Conservation (phyloP, 225 moss, liverwort and hornwort species). For the Sphagnum contortum region DNA sequence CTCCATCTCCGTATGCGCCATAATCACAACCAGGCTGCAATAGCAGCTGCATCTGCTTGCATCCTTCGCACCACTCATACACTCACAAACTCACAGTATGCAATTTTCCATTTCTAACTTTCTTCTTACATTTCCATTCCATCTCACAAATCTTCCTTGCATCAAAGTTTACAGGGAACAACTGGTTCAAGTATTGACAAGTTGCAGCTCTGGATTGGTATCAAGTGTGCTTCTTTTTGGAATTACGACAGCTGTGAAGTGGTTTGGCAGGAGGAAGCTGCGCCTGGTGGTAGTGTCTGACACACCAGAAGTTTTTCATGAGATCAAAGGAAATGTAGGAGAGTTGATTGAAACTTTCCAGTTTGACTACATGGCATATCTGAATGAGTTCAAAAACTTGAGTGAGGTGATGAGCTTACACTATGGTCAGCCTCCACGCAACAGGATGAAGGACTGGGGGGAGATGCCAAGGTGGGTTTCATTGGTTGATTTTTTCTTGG, state of each 20-base stretch:
- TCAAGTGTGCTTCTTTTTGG: too few species aligned
- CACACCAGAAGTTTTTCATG: conserved; percentile 47
- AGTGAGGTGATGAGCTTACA: conserved; percentile 44
- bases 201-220: too few species aligned
- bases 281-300: conserved; percentile 63
- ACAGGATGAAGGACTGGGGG: conserved; percentile 66
- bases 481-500: conserved; percentile 45
- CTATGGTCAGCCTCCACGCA: conserved; percentile 45
- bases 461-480: conserved; percentile 79
- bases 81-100: too few species aligned
- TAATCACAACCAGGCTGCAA: conserved; percentile 25
- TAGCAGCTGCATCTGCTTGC: conserved; percentile 38
- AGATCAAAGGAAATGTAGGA: conserved; percentile 21
- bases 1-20: conserved; percentile 68
- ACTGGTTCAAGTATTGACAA: too few species aligned
- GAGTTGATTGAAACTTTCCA: conserved; percentile 6
- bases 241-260: background rate
- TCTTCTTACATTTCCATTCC: too few species aligned
- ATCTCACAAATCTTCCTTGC: too few species aligned
- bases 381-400: conserved; percentile 26
- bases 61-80: conserved; percentile 16
- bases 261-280: conserved; percentile 21
- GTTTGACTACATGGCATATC: conserved; percentile 43
- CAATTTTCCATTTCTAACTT: too few species aligned
- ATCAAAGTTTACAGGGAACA: too few species aligned